A percentile compares a stretch with the other conserved stretches of the same genome.
These are phyloP conservation scores for Sporothrix humicola DNA, from an alignment of 2,329 filamentous ascomycete genomes.

Conservation along the genomic window DNA sequence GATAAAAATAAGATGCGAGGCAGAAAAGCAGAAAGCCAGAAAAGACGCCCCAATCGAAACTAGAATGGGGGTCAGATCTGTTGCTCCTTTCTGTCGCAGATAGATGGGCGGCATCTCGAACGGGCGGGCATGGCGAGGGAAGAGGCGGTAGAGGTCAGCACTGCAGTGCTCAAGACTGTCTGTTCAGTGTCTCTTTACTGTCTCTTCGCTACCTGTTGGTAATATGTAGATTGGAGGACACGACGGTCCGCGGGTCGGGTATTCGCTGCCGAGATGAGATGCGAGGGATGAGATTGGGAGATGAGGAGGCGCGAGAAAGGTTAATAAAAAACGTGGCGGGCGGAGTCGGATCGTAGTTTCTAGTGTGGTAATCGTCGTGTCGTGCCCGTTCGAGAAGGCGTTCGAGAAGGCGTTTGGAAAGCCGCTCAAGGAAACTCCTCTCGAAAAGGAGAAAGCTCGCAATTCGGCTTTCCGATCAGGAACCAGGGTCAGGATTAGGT, in stretches of 20 bases:
- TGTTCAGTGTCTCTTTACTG: neutral
- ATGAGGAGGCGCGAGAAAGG: neutral
- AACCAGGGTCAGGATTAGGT: neutral
- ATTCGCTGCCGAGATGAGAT: conserved; percentile 25
- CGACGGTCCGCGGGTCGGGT: conserved; percentile 17
- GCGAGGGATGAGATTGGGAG: neutral
- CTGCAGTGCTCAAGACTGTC: neutral
- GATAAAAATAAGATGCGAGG: neutral
- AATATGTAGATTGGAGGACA: conserved; percentile 6
- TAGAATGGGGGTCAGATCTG: neutral
- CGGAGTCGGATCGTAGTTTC: neutral
- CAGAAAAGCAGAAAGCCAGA: neutral
- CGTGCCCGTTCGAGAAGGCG: neutral
- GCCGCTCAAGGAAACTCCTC: too few relatives aligned
- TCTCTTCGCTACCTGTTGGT: neutral
- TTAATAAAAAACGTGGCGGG: conserved; percentile 13
- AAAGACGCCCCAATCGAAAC: neutral
- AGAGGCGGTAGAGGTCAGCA: neutral
- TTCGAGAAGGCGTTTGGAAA: too few relatives aligned
- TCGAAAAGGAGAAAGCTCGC: neutral
- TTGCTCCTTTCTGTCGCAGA: conserved; percentile 11
- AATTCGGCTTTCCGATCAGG: neutral
- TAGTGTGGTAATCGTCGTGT: neutral
- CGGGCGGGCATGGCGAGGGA: neutral
- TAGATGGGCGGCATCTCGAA: conserved; percentile 20